Conservation (phyloP, 148 eudicot species). For the Rhododendron simsii region DNA sequence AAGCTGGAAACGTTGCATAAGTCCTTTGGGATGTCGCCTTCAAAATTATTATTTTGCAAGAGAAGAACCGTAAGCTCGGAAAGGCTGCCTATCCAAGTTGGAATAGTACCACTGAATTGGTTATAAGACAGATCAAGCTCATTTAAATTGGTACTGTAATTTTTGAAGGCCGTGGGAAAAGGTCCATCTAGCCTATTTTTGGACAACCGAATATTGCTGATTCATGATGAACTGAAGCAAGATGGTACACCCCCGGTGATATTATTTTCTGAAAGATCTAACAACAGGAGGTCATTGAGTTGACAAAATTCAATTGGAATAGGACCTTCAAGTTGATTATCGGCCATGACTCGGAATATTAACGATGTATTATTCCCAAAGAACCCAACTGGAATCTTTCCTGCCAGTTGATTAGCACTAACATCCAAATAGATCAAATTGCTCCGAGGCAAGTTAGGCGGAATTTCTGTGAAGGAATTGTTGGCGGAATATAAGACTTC, state of each 20-base stretch:
- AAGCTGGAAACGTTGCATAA: not conserved
- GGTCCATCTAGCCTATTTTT: not conserved
- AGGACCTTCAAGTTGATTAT: conserved; percentile 4
- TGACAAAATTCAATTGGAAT: not conserved
- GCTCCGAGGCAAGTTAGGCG: not conserved
- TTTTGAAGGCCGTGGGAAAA: not conserved
- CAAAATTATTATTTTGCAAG: not conserved
- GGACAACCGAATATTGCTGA: fast-evolving
- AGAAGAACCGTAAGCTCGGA: not conserved
- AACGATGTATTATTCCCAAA: not conserved
- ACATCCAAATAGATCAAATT: not conserved
- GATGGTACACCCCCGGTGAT: not conserved
- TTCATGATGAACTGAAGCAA: not conserved
- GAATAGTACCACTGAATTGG: not conserved
- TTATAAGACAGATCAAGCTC: not conserved
- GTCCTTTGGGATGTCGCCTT: not conserved
- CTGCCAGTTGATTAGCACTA: not conserved
- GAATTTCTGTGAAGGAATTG: not conserved
- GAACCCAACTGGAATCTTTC: not conserved
- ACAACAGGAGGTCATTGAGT: fast-evolving
- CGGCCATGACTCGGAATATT: not conserved
- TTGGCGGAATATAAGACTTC: not conserved
- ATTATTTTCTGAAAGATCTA: not conserved
- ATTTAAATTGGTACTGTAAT: not conserved
- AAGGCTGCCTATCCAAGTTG: not conserved